A percentile compares a stretch with the other conserved stretches of the same genome.
phyloP scores from a whole-genome alignment of 257 asterid species.

The Nicotiana knightiana region DNA sequence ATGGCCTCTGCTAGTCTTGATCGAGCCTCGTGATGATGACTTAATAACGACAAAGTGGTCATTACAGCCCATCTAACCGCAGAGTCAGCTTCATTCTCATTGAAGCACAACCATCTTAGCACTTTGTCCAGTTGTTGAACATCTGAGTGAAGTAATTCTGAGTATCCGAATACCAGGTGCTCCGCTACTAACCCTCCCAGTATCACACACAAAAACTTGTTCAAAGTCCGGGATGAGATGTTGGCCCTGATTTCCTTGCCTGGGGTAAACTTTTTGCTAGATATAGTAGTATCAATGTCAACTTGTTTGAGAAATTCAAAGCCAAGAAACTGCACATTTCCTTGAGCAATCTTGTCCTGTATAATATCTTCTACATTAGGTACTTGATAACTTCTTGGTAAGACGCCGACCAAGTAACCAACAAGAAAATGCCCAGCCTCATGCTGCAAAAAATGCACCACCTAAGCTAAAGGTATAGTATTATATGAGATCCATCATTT shows the following conservation, averaged over 20 bases:
- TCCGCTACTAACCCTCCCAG: constrained; percentile 65
- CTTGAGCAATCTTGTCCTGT: constrained; percentile 43
- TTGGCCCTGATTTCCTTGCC: constrained; percentile 9
- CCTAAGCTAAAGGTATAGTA: background rate
- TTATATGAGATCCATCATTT: background rate
- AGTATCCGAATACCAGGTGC: constrained; percentile 51
- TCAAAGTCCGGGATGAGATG: constrained; percentile 17
- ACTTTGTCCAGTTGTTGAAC: constrained; percentile 52
- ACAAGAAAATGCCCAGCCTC: constrained; percentile 81
- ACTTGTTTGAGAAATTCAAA: constrained; percentile 65
- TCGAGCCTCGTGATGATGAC: constrained; percentile 29
- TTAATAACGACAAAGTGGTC: constrained; percentile 31
- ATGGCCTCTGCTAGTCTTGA: constrained; percentile 50
- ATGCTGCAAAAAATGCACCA: constrained; percentile 38
- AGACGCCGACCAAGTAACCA: constrained; percentile 62
- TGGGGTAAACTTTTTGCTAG: constrained; percentile 16
- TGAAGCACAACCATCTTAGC: constrained; percentile 30
- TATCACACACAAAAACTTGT: constrained; percentile 37
- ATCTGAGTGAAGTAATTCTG: constrained; percentile 58
- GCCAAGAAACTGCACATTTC: constrained; percentile 54
- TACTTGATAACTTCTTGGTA: constrained; percentile 52
- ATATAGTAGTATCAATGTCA: constrained; percentile 13
- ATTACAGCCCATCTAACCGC: constrained; percentile 36
- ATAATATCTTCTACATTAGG: constrained; percentile 49
- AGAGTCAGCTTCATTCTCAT: constrained; percentile 25